Evolutionary conservation across 2,329 filamentous ascomycete species (phyloP).

Genomic region (Talaromyces sp.): DNA sequence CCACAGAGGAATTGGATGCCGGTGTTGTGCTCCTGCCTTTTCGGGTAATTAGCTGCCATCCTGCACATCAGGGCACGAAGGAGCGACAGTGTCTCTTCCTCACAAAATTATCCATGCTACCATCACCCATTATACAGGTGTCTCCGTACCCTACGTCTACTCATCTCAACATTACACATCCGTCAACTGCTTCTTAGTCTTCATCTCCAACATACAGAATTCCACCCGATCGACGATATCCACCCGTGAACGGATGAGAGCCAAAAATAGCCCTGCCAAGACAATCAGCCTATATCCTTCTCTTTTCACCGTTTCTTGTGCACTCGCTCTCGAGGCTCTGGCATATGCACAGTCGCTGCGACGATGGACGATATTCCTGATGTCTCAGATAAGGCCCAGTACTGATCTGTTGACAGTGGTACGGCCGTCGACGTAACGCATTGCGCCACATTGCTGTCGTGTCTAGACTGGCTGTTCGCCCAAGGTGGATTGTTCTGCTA

Average conservation of each 20-base stretch:
- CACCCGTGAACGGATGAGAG: not conserved
- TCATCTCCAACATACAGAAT: not conserved
- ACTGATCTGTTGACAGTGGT: slow-evolving; percentile 2
- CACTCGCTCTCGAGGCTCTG: not conserved
- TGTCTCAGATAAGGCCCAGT: not conserved
- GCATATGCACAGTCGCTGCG: not conserved
- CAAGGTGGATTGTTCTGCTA: not conserved
- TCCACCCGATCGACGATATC: not conserved
- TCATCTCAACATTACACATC: not conserved
- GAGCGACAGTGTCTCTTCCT: not conserved
- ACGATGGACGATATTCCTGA: not conserved
- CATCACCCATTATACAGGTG: not conserved
- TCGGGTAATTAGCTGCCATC: slow-evolving; percentile 10
- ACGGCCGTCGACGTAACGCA: slow-evolving; percentile 8
- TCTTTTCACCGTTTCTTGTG: not conserved
- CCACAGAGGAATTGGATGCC: not conserved
- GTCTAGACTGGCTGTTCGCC: not conserved
- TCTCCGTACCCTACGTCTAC: not conserved
- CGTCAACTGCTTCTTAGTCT: not conserved
- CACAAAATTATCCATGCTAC: not conserved
- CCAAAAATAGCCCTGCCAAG: slow-evolving; percentile 7
- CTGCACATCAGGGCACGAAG: not conserved
- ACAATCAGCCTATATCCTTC: not conserved
- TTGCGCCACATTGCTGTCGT: slow-evolving; percentile 7
- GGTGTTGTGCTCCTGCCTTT: slow-evolving; percentile 11